Evolutionary conservation across 768 basidiomycete genomes (phyloP).

Genomic region (Pisolithus microcarpus): DNA sequence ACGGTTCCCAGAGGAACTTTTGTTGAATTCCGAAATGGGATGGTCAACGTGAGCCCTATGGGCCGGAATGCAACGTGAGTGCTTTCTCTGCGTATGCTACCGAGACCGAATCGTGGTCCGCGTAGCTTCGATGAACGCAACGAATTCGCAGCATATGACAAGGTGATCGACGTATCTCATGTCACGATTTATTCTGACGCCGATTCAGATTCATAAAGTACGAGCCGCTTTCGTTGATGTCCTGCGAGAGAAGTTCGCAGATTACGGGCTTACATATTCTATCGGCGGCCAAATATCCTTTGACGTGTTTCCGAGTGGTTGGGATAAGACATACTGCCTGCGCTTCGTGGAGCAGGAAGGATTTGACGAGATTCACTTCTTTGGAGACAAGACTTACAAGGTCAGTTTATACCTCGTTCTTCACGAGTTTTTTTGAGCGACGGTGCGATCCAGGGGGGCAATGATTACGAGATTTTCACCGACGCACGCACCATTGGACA

Average conservation of each 20-base stretch:
- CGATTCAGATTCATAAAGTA: constrained; percentile 54
- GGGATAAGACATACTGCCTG: constrained; percentile 96
- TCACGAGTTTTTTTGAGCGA: constrained; percentile 2
- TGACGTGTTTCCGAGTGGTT: constrained; percentile 84
- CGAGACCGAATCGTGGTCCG: constrained; percentile 1
- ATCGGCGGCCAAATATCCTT: constrained; percentile 97
- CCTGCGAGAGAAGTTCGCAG: constrained; percentile 76
- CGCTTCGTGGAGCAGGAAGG: constrained; percentile 73
- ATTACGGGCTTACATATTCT: constrained; percentile 80
- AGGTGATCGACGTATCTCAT: constrained; percentile 37
- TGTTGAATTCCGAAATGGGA: constrained; percentile 92
- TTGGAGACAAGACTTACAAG: constrained; percentile 86
- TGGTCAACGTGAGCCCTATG: constrained; percentile 96
- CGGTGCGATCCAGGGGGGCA: constrained; percentile 65
- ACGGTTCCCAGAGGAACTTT: constrained; percentile 72
- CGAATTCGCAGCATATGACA: constrained; percentile 76
- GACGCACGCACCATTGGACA: constrained; percentile 87
- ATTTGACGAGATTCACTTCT: constrained; percentile 96
- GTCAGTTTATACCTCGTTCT: constrained; percentile 28
- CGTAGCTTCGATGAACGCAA: constrained; percentile 70
- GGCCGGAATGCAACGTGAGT: constrained; percentile 91
- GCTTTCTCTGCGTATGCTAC: neutral
- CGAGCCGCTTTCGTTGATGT: constrained; percentile 69
- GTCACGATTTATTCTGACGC: neutral
- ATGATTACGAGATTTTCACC: constrained; percentile 85